Evolutionary conservation across 441 rosid species (phyloP), one percentile per base, ranked within the genome.

Genomic region (Sinapis alba): DNA sequence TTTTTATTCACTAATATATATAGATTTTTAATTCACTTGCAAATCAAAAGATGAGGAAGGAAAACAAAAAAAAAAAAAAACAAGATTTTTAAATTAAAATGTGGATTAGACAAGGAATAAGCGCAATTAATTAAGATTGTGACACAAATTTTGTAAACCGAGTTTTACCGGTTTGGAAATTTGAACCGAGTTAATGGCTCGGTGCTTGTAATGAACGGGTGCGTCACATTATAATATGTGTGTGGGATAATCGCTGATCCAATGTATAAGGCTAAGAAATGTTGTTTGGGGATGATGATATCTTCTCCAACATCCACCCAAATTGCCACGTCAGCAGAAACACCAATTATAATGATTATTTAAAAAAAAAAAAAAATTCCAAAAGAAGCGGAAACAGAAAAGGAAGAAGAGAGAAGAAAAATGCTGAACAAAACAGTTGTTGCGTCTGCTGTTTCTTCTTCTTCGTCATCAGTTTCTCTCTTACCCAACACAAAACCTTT

Each of bases 351-450:
- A 63, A 45, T 15, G 11, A 7, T n/a, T 19, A 13, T 34, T 34
- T 5, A 3, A 56, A 0, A 4, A 16, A 78, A 51, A 18, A 0
- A 58, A 70, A 63, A 34, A 5, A 0, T 21, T 10, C 59, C 50
- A 41, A 76, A 41, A 18, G 23, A 47, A 68, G 45, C 62, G 64
- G 26, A 24, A 80, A 75, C 62, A 19, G 18, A 28, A 12, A 0
- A 15, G 13, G 16, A 18, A 56, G 10, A 50, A 32, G 18, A 18
- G 41, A 32, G 15, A 51, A 27, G 60, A 72, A 75, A 82, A 74
- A 88, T 87, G 97, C 72, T 84, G 26, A 86, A 80, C 83, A 86
- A 86, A 82, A 69, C 80, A 65, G 12, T 58, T 26, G 62, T 47
- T n/a, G n/a, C n/a, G n/a, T n/a, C n/a, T n/a, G n/a, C n/a, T n/a